phyloP scores from a whole-genome alignment of 2,329 filamentous ascomycete genomes.

The Aspergillus proliferans region DNA sequence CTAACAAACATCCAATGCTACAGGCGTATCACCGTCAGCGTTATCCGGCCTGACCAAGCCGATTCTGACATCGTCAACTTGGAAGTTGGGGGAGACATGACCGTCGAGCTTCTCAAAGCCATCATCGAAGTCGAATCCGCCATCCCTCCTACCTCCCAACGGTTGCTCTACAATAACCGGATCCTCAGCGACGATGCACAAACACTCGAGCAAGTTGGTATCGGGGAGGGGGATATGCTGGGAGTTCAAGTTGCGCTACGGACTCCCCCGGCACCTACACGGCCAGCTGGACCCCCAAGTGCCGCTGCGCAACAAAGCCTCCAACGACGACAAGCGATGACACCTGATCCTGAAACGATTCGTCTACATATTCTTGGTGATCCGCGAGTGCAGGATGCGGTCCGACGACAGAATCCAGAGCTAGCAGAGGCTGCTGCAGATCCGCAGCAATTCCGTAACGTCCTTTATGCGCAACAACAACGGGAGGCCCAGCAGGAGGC shows the following conservation, averaged over 20 bases:
- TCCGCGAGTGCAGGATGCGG: slow-evolving; percentile 63
- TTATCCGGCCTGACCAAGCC: slow-evolving; percentile 65
- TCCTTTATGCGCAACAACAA: slow-evolving; percentile 62
- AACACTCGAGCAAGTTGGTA: slow-evolving; percentile 73
- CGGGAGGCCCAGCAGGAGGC: slow-evolving; percentile 66
- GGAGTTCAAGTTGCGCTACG: slow-evolving; percentile 63
- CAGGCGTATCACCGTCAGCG: slow-evolving; percentile 83
- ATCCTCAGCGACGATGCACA: slow-evolving; percentile 70
- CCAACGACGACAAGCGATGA: slow-evolving; percentile 25
- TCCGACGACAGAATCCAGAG: slow-evolving; percentile 67
- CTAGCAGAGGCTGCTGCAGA: slow-evolving; percentile 72
- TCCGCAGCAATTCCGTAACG: slow-evolving; percentile 66
- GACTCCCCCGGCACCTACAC: slow-evolving; percentile 22
- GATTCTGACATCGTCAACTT: slow-evolving; percentile 73
- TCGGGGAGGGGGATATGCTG: slow-evolving; percentile 87
- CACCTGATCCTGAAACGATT: slow-evolving; percentile 67
- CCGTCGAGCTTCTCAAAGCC: slow-evolving; percentile 76
- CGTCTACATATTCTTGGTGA: slow-evolving; percentile 78
- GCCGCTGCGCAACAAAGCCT: slow-evolving; percentile 23
- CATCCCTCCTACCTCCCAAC: slow-evolving; percentile 66
- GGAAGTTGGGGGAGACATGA: slow-evolving; percentile 76
- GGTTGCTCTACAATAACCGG: slow-evolving; percentile 84
- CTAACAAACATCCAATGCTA: not conserved
- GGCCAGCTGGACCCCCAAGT: slow-evolving; percentile 23
- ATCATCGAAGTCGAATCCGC: slow-evolving; percentile 78